Conservation (phyloP, 331 rosid species). For the Phaseolus coccineus region DNA sequence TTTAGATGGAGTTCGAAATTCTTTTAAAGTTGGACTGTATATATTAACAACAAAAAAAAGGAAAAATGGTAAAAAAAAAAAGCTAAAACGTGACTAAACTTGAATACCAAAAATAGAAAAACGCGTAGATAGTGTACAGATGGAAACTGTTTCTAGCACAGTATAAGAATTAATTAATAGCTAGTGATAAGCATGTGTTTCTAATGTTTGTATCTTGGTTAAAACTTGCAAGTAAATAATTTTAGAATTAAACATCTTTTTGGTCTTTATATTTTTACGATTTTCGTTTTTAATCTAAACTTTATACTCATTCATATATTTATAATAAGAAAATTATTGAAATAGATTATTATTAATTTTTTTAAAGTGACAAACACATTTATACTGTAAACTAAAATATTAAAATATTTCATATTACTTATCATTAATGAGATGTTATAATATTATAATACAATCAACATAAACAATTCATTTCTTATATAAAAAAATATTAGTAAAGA, state of each 20-base stretch:
- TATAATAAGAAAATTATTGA: no score
- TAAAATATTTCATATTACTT: no score
- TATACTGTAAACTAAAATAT: no score
- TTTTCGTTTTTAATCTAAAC: no score
- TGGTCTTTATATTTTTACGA: no score
- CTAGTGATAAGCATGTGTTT: neutral
- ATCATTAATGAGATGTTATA: no score
- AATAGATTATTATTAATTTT: no score
- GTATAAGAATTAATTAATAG: neutral
- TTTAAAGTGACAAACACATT: no score
- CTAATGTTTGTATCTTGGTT: neutral
- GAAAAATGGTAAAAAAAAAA: neutral
- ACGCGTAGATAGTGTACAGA: neutral
- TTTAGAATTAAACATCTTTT: neutral
- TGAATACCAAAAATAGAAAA: constrained; percentile 21
- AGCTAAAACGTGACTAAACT: constrained; percentile 28
- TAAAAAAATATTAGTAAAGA: no score
- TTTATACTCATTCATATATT: no score
- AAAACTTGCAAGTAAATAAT: constrained; percentile 14
- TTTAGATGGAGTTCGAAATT: neutral
- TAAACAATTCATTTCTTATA: no score
- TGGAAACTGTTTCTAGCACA: constrained; percentile 36
- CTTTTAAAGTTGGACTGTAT: neutral
- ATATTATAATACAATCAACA: neutral
- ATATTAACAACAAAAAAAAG: neutral